Evolutionary conservation across 345 rosid species (phyloP).

Genomic region (Gossypium australe): DNA sequence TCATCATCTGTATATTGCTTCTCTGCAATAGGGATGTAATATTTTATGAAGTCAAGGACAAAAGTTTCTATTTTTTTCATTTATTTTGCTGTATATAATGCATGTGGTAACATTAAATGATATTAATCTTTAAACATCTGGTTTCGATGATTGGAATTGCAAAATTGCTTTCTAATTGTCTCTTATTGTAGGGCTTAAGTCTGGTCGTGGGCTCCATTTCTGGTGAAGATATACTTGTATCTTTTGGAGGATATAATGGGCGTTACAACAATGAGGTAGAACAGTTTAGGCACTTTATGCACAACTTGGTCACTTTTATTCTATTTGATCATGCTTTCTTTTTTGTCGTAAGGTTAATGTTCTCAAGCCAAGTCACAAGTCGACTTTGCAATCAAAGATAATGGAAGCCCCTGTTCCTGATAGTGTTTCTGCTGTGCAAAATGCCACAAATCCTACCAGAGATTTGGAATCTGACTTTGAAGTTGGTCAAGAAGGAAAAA

Average conservation of each 20-base stretch:
- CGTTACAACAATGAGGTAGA: conserved; percentile 87
- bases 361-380: conserved; percentile 93
- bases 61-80: neutral
- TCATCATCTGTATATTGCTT: neutral
- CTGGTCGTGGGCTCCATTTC: conserved; percentile 69
- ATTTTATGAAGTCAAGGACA: neutral
- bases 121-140: neutral
- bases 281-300: conserved; percentile 10
- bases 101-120: neutral
- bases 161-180: conserved; percentile 12
- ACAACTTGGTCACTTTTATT: neutral
- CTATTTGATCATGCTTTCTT: neutral
- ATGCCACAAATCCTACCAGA: conserved; percentile 62
- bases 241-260: conserved; percentile 98
- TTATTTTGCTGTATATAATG: neutral
- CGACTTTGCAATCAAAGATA: conserved; percentile 69
- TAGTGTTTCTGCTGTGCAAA: conserved; percentile 71
- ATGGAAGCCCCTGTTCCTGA: conserved; percentile 54
- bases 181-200: conserved; percentile 70
- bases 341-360: conserved; percentile 55
- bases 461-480: conserved; percentile 79
- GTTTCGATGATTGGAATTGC: neutral
- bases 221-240: conserved; percentile 83
- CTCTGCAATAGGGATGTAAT: neutral
- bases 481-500: conserved; percentile 73